Percentiles rank a stretch among this genome's conserved stretches.
These are phyloP conservation scores for Allantophomopsis lycopodina DNA, from an alignment of 2,329 filamentous ascomycete species.

Conservation along the genomic window DNA sequence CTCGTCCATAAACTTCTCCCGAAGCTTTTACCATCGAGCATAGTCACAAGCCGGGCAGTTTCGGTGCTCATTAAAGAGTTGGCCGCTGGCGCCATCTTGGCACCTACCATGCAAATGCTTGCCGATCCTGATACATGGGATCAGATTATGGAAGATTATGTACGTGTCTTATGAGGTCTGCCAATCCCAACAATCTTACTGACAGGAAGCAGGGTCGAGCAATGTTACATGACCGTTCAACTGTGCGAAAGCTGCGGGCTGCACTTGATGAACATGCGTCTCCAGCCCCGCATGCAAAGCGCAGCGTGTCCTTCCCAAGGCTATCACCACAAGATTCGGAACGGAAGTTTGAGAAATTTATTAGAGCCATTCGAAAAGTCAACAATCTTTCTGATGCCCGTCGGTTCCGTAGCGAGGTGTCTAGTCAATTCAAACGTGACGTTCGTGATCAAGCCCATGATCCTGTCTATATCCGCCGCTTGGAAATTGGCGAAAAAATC, in stretches of 20 bases:
- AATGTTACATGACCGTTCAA: constrained; percentile 89
- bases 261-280: constrained; percentile 90
- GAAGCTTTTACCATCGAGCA: constrained; percentile 55
- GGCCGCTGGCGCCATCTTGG: constrained; percentile 81
- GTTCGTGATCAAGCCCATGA: constrained; percentile 67
- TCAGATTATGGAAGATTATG: constrained; percentile 81
- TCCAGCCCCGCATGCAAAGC: constrained; percentile 53
- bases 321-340: constrained; percentile 76
- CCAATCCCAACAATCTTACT: constrained; percentile 1
- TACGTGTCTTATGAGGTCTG: constrained; percentile 11
- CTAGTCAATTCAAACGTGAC: constrained; percentile 83
- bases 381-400: constrained; percentile 88
- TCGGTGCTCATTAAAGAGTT: constrained; percentile 75
- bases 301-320: constrained; percentile 60
- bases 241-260: constrained; percentile 79
- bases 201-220: constrained; percentile 46
- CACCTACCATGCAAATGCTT: constrained; percentile 65
- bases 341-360: constrained; percentile 86
- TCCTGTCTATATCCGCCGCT: constrained; percentile 69
- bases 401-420: constrained; percentile 80
- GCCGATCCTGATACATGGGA: constrained; percentile 97
- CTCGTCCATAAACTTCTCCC: constrained; percentile 63
- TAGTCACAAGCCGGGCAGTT: constrained; percentile 71
- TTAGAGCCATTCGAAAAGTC: constrained; percentile 75
- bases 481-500: constrained; percentile 85